Conservation (phyloP, 306 rosid genomes). For the apple (Malus domestica) region ASM211411v1 NC_041796.1:706001-706500, state of each 20-base stretch:
- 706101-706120: not conserved
- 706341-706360: constrained; percentile 57
- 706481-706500: constrained; percentile 63
- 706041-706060: not conserved
- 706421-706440: constrained; percentile 64
- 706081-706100: not conserved
- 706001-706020: not conserved
- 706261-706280: not conserved
- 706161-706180: not conserved
- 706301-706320: not conserved
- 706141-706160: not conserved
- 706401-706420: constrained; percentile 39
- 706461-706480: constrained; percentile 22
- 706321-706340: constrained; percentile 60
- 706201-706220: not conserved
- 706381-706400: constrained; percentile 61
- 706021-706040: not conserved
- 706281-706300: not conserved
- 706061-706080: not conserved
- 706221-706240: not conserved
- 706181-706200: not conserved
- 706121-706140: not conserved
- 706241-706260: not conserved
- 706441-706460: constrained; percentile 33
- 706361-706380: constrained; percentile 79